Evolutionary conservation across 257 asterid genomes (phyloP).

Genomic region (Ilex asprella): DNA sequence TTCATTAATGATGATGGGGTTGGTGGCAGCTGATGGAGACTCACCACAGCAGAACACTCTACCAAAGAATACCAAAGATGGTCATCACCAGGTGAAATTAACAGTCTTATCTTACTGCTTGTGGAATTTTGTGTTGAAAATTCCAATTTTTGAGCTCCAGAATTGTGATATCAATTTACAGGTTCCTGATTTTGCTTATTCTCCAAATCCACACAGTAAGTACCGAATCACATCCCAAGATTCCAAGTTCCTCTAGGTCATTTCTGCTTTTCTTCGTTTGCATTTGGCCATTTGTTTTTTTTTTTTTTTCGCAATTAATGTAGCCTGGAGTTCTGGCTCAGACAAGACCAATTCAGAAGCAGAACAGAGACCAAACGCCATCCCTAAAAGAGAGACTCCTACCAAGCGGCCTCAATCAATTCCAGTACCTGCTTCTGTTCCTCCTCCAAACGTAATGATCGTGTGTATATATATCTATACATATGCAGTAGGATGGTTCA

Average conservation of each 20-base stretch:
- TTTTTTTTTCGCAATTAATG: conserved; percentile 5
- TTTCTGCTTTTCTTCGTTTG: conserved; percentile 5
- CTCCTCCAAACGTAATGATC: conserved; percentile 54
- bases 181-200: conserved; percentile 71
- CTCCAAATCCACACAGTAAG: conserved; percentile 85
- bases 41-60: conserved; percentile 77
- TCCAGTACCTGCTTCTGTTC: conserved; percentile 60
- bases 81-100: conserved; percentile 71
- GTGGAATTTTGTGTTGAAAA: not conserved
- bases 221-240: conserved; percentile 13
- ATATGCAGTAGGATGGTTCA: not conserved
- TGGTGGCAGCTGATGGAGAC: conserved; percentile 86
- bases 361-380: conserved; percentile 56
- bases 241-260: conserved; percentile 6
- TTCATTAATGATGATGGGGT: conserved; percentile 37
- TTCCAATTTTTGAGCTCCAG: conserved; percentile 18
- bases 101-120: conserved; percentile 13
- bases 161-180: conserved; percentile 28
- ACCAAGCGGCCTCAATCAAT: conserved; percentile 62
- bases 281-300: conserved; percentile 5
- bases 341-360: conserved; percentile 58
- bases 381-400: conserved; percentile 48
- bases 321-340: conserved; percentile 74
- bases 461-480: not conserved
- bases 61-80: conserved; percentile 57